Base-by-base conservation (phyloP, 306 rosid species). In the Medicago ruthenica region DNA sequence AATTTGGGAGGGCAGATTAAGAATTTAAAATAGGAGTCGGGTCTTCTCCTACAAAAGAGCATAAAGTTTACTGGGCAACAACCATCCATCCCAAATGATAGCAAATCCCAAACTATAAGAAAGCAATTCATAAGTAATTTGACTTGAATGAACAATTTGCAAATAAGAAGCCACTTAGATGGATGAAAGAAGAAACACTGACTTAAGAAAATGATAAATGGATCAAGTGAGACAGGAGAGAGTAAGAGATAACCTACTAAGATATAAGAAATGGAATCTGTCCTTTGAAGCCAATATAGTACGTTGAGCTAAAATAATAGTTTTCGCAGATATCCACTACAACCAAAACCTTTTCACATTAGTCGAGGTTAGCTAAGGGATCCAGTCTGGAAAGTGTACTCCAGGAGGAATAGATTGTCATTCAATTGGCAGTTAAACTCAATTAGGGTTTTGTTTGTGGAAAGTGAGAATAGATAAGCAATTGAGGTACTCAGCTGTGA, bases 171-270 rank as follows among this genome's bases (percentile, higher is more conserved):
- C 31, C 8, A 53, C 37, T 21, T 15, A 65, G 66, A 65, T 76
- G 54, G 66, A 18, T 13, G 22, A 51, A 36, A 51, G 21, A 31
- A 75, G 45, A 75, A 48, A 64, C 16, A 65, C 3, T 9, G 40
- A 76, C 34, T 76, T 66, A 37, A 60, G 70, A 75, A 50, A 16
- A 31, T 16, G 51, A 7, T 36, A 18, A 50, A 42, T 1, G 78
- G 13, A 42, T 8, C 27, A 34, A 59, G 59, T 59, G 59, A 60
- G 39, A 60, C 12, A 20, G n/a, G 6, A 53, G 37, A 71, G 66
- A 18, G 20, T 6, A 18, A 12, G 8, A 18, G 12, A 12, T 61
- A 55, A 51, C 16, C 10, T 51, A 45, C 70, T 4, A 31, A 45
- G 9, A 27, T 0, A 74, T 15, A 42, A 42, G 34, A 24, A 60